Evolutionary conservation across 257 asterid species (phyloP), one percentile per base, ranked within the genome.

Genomic region (Eucommia ulmoides): DNA sequence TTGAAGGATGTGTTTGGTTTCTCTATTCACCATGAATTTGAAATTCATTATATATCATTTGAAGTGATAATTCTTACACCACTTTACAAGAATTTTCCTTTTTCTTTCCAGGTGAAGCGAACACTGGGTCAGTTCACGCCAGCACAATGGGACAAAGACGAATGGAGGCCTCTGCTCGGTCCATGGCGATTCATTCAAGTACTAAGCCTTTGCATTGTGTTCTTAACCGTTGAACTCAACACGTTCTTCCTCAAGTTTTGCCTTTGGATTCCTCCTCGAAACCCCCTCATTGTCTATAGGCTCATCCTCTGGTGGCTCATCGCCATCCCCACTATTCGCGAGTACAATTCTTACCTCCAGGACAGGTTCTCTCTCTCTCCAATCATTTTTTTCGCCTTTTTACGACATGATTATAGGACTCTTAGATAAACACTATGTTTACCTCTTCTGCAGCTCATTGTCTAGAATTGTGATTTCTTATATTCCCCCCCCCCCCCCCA

Each of bases 121-220:
- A 82, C 98, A 23, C 72, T 89, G 33, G 88, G 94, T 9, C 98
- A 89, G 50, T 89, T 84, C 55, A 89, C 98, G 45, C 98, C 96
- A 2, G 96, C 98, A 20, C 76, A 65, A 24, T 89, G 96, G 98
- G 96, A 89, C 67, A 89, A 89, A 71, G 96, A 89, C 51, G 98
- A 89, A 74, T 89, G 98, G 98, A 96, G 79, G 70, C 98, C 98
- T 19, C 72, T 89, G 59, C 93, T 85, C 55, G 98, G 98, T 41
- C 98, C 98, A 21, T 69, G 85, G 69, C 83, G 98, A 57, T 89
- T 89, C 53, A 45, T 89, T 69, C 96, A 85, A 78, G 88, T 89
- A 60, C 77, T 89, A 42, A 74, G 74, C 71, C 94, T 89, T 18
- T 89, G 98, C 63, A 61, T 74, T 35, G 61, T 74, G 58, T 85